Base-by-base conservation (phyloP, 345 rosid species). In the Carallia pectinifolia region DNA sequence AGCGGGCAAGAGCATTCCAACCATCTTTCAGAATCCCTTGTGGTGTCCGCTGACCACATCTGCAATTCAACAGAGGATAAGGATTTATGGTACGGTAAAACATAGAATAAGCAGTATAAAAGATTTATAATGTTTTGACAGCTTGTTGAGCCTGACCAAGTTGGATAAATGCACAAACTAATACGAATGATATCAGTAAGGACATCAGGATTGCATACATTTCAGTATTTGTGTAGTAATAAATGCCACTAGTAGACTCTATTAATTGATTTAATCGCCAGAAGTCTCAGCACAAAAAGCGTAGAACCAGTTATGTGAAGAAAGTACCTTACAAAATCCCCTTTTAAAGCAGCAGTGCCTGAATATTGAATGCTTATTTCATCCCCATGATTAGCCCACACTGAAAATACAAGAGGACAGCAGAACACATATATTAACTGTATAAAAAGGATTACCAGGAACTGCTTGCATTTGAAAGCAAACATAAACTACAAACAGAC, bases 311-410 rank as follows among this genome's bases (percentile, higher is more conserved):
- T 40, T 19, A 16, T 8, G 13, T 56, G 60, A 44, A 44, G 66
- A 71, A 58, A 29, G 66, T 78, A 95, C 99, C 60, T 56, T 27
- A 56, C 60, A 56, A 56, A 56, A 56, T 56, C 60, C 15, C 60
- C 60, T 27, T 56, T 56, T 9, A 56, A 77, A 74, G 99, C 98
- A 73, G 97, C 94, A 80, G 99, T 92, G 58, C 60, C 99, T 52
- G 99, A 95, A 77, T 92, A 95, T 69, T 95, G 99, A 79, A 90
- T 87, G 88, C 99, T 92, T 76, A 92, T 68, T 23, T 95, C 99
- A 79, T 95, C 99, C 31, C 98, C 99, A 74, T 95, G 98, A 84
- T 90, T 86, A 81, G 98, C 99, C 98, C 99, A 95, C 80, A 95
- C 99, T 92, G 85, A 80, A 72, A 63, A 74, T 27, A 56, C 2